Percentiles rank a stretch among this genome's conserved stretches.
Conservation (phyloP, 345 rosid genomes). For the Corchorus olitorius region DNA sequence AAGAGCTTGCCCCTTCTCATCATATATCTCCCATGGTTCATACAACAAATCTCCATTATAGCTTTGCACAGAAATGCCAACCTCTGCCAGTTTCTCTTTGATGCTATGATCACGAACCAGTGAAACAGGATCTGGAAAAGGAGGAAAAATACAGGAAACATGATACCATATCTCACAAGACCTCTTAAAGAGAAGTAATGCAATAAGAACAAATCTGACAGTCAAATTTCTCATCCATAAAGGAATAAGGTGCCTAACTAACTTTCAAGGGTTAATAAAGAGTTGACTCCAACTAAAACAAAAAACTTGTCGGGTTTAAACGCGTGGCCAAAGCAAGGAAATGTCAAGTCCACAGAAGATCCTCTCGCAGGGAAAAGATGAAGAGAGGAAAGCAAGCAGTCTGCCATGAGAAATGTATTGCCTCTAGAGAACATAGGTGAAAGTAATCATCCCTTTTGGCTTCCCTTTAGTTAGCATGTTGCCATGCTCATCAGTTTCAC, state of each 20-base stretch:
- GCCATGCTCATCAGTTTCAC: too few species aligned
- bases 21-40: slow-evolving; percentile 92
- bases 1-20: slow-evolving; percentile 69
- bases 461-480: not conserved
- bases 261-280: not conserved
- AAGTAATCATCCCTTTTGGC: too few species aligned
- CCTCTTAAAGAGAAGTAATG: not conserved
- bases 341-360: not conserved
- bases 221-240: not conserved
- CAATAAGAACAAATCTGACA: not conserved
- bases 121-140: slow-evolving; percentile 70
- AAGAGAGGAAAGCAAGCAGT: not conserved
- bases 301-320: not conserved
- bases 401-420: not conserved
- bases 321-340: not conserved
- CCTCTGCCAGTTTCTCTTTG: slow-evolving; percentile 70
- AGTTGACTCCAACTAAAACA: not conserved
- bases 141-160: not conserved
- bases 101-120: slow-evolving; percentile 80
- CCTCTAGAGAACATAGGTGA: not conserved
- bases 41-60: slow-evolving; percentile 84
- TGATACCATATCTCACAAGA: slow-evolving; percentile 12
- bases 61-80: slow-evolving; percentile 84
- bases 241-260: not conserved
- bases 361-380: not conserved